Base-by-base conservation (phyloP, 352 stramenopile genomes). In the Phytopythium boreale region DNA sequence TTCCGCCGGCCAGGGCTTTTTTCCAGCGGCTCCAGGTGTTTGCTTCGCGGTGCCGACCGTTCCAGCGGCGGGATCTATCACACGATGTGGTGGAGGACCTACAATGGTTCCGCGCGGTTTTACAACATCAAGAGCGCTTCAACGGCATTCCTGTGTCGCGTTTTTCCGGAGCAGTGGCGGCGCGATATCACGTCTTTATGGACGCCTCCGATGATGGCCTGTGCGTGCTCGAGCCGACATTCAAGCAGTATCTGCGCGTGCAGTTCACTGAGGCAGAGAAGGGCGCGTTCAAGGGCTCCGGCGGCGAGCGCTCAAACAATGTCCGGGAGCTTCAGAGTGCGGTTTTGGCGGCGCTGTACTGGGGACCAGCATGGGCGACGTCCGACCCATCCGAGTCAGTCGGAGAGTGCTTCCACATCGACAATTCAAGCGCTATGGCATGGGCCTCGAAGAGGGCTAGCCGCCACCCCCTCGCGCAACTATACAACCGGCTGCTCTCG, bases 371-470 rank as follows among this genome's bases (percentile, higher is more conserved):
- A 17, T 56, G 50, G 50, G 14, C 22, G 22, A 39, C 50, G 9
- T 36, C n/a, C 29, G 24, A 56, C 29, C 19, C 27, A 39, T 39
- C n/a, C n/a, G n/a, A n/a, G n/a, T n/a, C n/a, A n/a, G n/a, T n/a
- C n/a, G n/a, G n/a, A n/a, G 52, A 61, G 15, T 56, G 61, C 22
- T 61, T 57, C 24, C 31, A 36, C 15, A 63, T 68, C 46, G 55
- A 68, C 49, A 68, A 63, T 47, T 50, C 56, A 1, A 56, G 17
- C 17, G 62, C 62, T 1, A 55, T 59, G 12, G 55, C 56, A 3
- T 68, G 62, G 62, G 31, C 24, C 0, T 52, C 57, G 7, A 55
- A 39, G 4, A 29, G 47, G 0, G 1, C 10, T 1, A 58, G 11
- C 4, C 27, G 34, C 0, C 27, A 62, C 22, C 24, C 22, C 8